Evolutionary conservation across 495 filamentous ascomycete genomes (phyloP).

Genomic region (Acidomyces sp.): DNA sequence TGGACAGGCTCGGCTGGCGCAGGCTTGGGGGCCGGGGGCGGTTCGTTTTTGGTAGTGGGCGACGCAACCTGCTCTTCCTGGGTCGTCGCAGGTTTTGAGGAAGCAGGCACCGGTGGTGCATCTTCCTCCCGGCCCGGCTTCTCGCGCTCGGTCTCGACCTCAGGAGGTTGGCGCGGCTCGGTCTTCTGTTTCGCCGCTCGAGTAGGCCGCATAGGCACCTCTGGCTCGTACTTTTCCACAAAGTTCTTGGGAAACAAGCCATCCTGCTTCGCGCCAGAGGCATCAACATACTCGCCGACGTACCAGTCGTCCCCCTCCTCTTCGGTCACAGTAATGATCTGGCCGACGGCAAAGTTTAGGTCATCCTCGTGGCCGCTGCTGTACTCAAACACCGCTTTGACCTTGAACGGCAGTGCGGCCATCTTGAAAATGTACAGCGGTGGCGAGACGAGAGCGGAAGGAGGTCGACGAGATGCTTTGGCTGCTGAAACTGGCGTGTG

Average conservation of each 20-base stretch:
- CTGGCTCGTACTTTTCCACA: constrained; percentile 87
- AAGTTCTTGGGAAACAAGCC: constrained; percentile 96
- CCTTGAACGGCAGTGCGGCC: constrained; percentile 72
- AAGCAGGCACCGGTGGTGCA: constrained; percentile 18
- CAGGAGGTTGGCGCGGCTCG: constrained; percentile 19
- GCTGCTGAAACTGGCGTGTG: no score
- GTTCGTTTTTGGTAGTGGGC: constrained; percentile 11
- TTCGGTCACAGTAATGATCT: constrained; percentile 86
- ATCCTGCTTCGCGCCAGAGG: constrained; percentile 55
- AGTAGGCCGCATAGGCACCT: constrained; percentile 71
- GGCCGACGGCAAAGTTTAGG: constrained; percentile 69
- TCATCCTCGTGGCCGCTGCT: constrained; percentile 84
- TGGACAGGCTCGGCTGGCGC: constrained; percentile 11
- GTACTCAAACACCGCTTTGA: constrained; percentile 92
- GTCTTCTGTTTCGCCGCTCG: constrained; percentile 53
- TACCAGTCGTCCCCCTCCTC: constrained; percentile 95
- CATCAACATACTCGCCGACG: constrained; percentile 74
- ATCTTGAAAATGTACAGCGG: no score
- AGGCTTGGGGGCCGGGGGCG: constrained; percentile 37
- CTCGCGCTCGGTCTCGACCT: no score
- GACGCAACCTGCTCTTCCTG: constrained; percentile 11
- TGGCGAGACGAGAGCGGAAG: no score
- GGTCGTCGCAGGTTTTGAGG: constrained; percentile 23
- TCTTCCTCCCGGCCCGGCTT: constrained; percentile 32
- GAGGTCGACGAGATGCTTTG: no score